Base-by-base conservation (phyloP, 2,329 filamentous ascomycete species). In the Sporothrix phasma region DNA sequence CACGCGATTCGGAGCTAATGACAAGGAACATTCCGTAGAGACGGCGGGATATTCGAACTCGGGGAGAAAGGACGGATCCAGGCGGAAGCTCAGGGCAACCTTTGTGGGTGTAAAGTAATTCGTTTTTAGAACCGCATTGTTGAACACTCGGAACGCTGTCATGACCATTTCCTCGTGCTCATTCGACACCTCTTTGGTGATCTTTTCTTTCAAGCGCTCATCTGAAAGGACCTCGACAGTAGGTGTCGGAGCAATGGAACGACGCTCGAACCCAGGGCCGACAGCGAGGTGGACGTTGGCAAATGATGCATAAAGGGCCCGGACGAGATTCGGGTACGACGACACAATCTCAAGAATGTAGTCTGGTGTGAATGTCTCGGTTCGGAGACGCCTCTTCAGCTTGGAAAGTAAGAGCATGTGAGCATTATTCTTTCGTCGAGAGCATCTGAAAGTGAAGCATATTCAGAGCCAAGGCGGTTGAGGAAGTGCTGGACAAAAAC, bases 121-220 rank as follows among this genome's bases (percentile, higher is more conserved):
- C 70, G 94, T 99, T 84, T 97, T 99, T 69, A 97, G 82, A 53
- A 97, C 87, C 54, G 89, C 86, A 65, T 85, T 87, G 80, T 99
- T 99, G 85, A 99, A 99, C 67, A 94, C 87, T 63, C 91, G 87
- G 84, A 99, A 97, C 17, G 92, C 91, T 47, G 87, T 91, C 91
- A 99, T 95, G 70, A 99, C 94, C 87, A 97, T 95, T 74, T 93
- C 88, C 73, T 99, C 92, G 76, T 99, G 92, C 78, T 99, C 93
- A 72, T 96, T 97, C 66, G 82, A 83, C 19, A 90, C 88, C n/a
- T 88, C 89, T 73, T 85, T 88, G 66, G 88, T 83, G 72, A 96
- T 94, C 69, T 88, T 80, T 60, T 89, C 85, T 75, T 90, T 87
- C 45, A 96, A 81, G 71, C 85, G 83, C 22, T 79, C 80, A 69